Evolutionary conservation across 1,284 basidiomycete species (phyloP).

Genomic region (Polyporus tsugae): DNA sequence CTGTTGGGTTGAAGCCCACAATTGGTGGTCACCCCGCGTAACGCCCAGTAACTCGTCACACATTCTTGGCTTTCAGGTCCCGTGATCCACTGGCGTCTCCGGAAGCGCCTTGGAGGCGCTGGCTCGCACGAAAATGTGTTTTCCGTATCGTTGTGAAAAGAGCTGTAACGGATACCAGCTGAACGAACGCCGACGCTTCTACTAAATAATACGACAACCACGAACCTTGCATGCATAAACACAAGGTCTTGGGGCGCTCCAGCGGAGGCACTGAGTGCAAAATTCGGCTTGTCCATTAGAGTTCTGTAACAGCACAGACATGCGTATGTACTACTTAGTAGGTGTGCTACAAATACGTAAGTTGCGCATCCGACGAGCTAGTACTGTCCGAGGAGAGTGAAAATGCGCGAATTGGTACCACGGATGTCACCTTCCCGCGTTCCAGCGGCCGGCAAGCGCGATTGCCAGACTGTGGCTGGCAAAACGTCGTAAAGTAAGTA

Average conservation of each 20-base stretch:
- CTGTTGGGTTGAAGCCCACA: no score
- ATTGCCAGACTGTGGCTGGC: neutral
- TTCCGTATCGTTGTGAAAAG: neutral
- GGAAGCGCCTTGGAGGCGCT: neutral
- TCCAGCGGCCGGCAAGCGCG: neutral
- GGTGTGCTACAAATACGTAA: neutral
- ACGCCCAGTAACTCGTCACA: no score
- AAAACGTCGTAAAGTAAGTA: constrained; percentile 1
- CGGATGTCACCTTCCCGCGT: neutral
- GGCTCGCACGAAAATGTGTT: neutral
- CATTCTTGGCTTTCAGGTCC: no score
- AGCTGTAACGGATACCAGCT: neutral
- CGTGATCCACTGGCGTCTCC: no score
- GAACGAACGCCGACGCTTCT: neutral
- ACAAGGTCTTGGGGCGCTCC: neutral
- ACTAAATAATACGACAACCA: neutral
- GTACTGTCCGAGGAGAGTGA: neutral
- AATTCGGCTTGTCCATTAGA: constrained; percentile 1
- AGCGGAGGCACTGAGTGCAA: neutral
- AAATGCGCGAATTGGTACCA: neutral
- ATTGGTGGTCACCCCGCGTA: no score
- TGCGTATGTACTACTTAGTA: neutral
- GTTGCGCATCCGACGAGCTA: neutral
- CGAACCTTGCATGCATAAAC: neutral
- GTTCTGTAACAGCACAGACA: constrained; percentile 1